Evolutionary conservation across 768 basidiomycete genomes (phyloP), one percentile per base, ranked within the genome.

Genomic region (Nidula microcarpa): DNA sequence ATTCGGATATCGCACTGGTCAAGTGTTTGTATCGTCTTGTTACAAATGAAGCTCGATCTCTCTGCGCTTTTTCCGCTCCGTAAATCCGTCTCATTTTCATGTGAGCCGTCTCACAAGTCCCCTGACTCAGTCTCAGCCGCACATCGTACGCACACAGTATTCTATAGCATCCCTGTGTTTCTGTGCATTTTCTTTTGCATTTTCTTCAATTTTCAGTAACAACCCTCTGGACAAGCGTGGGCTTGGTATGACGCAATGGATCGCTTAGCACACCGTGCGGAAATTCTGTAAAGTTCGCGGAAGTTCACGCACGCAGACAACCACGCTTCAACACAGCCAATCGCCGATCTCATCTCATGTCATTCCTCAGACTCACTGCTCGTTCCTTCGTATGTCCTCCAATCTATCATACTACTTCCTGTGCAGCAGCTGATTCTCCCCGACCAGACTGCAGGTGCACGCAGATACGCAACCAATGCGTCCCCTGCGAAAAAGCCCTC

Each of bases 401-500:
- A 2, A 16, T 49, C 16, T 4, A 37, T 10, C 17, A 44, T 43
- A 18, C 16, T 17, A 46, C 33, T 13, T 36, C 4, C 30, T 57
- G 34, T 52, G 23, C 23, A 23, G 23, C 3, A 3, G 23, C 23
- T 23, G 23, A 23, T 23, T 23, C 23, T 23, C 23, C 23, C 23
- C 23, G 23, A 23, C 23, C 23, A 23, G 23, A 23, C 23, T 23
- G 23, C 23, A 23, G 23, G 23, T 23, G 3, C 60, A 67, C 51
- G 64, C 68, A 46, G 65, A 61, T 58, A 65, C 69, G 45, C 79
- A 81, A 51, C 17, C 49, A 70, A 74, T 16, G 63, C 74, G 6
- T 55, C 74, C 39, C 58, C 76, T 43, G 59, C 74, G 43, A 71
- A 75, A 50, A 79, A 77, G 62, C 65, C 76, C 35, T 81, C 76